Evolutionary conservation across 176 grass and related monocot species (phyloP).

Genomic region (Oryza glaberrima): DNA sequence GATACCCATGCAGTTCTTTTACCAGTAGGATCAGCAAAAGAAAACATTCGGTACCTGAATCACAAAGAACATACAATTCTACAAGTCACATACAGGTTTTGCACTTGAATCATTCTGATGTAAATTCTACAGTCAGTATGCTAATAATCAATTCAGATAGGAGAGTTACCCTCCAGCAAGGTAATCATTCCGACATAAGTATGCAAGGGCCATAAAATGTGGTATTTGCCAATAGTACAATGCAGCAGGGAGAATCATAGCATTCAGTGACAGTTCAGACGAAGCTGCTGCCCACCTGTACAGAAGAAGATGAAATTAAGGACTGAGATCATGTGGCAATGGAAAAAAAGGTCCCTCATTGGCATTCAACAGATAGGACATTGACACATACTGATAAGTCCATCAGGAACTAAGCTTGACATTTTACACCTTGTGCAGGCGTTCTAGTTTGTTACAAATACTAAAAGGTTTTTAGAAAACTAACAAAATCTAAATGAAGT

Average conservation of each 20-base stretch:
- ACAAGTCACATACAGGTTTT: conserved; percentile 29
- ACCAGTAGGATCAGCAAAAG: conserved; percentile 82
- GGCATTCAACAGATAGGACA: neutral
- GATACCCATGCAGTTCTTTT: conserved; percentile 88
- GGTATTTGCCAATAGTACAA: conserved; percentile 98
- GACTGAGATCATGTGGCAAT: neutral
- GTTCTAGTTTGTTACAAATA: neutral
- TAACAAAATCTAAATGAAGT: neutral
- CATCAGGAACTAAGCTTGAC: conserved; percentile 19
- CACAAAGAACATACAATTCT: neutral
- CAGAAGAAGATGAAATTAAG: conserved; percentile 15
- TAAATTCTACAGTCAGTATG: conserved; percentile 12
- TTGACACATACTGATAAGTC: neutral
- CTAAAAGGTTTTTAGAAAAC: too few relatives aligned
- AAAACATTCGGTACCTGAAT: conserved; percentile 73
- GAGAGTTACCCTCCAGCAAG: conserved; percentile 88
- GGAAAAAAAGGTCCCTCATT: conserved; percentile 3
- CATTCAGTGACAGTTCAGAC: conserved; percentile 71
- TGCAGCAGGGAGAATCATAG: conserved; percentile 90
- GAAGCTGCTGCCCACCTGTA: conserved; percentile 88
- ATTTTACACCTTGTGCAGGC: neutral
- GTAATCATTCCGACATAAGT: conserved; percentile 88
- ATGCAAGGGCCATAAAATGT: conserved; percentile 98
- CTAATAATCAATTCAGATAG: conserved; percentile 4
- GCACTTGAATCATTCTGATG: conserved; percentile 7